A percentile compares a stretch with the other conserved stretches of the same genome.
These are phyloP conservation scores for Centella asiatica DNA, from an alignment of 129 eudicot genomes.

Conservation along the genomic window DNA sequence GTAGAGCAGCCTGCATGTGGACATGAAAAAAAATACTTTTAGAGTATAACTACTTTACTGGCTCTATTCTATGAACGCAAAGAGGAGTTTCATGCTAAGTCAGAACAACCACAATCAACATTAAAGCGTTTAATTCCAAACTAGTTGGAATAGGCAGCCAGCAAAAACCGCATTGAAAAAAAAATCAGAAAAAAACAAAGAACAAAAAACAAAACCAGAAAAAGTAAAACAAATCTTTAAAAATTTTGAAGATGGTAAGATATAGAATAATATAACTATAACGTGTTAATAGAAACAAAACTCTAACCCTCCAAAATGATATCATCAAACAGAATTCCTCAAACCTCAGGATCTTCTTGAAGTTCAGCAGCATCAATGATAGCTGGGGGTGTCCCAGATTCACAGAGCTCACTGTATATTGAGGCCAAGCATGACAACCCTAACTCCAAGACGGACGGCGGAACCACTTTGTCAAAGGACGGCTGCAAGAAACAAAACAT, in stretches of 20 bases:
- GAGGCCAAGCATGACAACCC: slow-evolving; percentile 68
- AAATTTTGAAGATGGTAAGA: too few species aligned
- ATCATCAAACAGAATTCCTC: neutral
- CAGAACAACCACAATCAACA: neutral
- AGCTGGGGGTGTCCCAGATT: slow-evolving; percentile 60
- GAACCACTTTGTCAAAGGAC: slow-evolving; percentile 75
- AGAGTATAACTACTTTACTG: neutral
- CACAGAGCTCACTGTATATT: slow-evolving; percentile 64
- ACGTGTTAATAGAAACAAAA: too few species aligned
- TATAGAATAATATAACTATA: too few species aligned
- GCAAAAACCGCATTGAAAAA: too few species aligned
- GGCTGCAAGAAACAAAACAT: slow-evolving; percentile 48
- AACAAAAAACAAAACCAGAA: too few species aligned
- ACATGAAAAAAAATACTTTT: neutral
- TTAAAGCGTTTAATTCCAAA: too few species aligned
- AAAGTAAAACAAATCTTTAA: too few species aligned
- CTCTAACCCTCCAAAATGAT: neutral
- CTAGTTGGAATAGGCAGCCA: too few species aligned
- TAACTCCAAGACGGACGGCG: slow-evolving; percentile 66
- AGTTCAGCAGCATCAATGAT: slow-evolving; percentile 67
- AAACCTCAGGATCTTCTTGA: slow-evolving; percentile 82
- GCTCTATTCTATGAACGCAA: neutral
- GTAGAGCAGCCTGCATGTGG: slow-evolving; percentile 58
- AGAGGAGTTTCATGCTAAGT: neutral
- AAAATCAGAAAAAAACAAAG: neutral